These are phyloP conservation scores for Parastagonospora avenae DNA, from an alignment of 2,329 filamentous ascomycete species.

Conservation along the genomic window DNA sequence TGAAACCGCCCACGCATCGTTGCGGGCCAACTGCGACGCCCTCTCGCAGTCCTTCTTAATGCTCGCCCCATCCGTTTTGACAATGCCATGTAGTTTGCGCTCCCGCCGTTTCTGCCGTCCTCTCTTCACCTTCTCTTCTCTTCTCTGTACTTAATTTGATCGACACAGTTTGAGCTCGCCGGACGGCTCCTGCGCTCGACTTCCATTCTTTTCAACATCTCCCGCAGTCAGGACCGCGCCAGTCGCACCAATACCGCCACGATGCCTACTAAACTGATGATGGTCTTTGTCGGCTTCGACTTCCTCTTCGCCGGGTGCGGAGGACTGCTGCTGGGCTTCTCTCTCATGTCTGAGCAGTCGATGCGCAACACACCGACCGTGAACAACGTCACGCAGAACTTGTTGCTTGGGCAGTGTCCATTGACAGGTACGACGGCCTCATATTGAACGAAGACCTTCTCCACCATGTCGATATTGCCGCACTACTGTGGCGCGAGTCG, in stretches of 20 bases:
- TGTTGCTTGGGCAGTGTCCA: conserved; percentile 60
- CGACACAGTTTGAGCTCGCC: conserved; percentile 43
- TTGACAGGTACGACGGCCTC: conserved; percentile 54
- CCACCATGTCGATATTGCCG: conserved; percentile 18
- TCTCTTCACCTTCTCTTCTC: conserved; percentile 33
- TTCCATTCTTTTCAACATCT: conserved; percentile 34
- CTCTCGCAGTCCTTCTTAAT: conserved; percentile 41
- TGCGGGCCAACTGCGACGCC: conserved; percentile 35
- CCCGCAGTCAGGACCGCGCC: conserved; percentile 10
- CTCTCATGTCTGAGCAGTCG: conserved; percentile 55
- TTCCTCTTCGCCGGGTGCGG: conserved; percentile 59
- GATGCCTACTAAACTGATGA: conserved; percentile 60
- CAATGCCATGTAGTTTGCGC: conserved; percentile 31
- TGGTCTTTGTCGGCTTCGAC: conserved; percentile 58
- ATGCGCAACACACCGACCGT: conserved; percentile 51
- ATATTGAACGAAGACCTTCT: neutral
- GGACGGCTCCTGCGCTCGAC: conserved; percentile 45
- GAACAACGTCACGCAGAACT: conserved; percentile 56
- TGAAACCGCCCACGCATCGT: conserved; percentile 43
- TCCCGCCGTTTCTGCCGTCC: conserved; percentile 28
- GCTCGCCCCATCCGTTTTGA: conserved; percentile 31
- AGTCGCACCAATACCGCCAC: conserved; percentile 28
- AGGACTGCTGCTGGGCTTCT: conserved; percentile 58
- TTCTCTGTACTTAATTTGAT: conserved; percentile 38
- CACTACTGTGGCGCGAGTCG: conserved; percentile 28